phyloP scores from a whole-genome alignment of 108 stramenopile genomes.

The Halocafeteria seosinensis region DNA sequence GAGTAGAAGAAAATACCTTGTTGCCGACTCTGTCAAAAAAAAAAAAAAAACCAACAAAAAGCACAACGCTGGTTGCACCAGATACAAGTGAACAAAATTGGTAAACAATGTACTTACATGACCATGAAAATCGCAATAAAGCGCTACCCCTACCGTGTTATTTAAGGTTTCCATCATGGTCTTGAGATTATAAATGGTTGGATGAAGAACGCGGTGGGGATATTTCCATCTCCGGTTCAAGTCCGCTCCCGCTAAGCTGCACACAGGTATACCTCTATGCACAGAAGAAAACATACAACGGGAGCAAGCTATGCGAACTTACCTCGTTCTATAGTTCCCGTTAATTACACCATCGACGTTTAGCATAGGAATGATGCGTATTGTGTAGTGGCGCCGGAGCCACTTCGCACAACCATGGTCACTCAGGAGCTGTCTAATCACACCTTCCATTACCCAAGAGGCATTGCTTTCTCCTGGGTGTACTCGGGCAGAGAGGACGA shows the following conservation, averaged over 20 bases:
- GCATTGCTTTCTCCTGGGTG: conserved; percentile 43
- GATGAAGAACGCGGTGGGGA: background rate
- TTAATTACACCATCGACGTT: conserved; percentile 44
- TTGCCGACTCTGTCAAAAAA: too few species aligned
- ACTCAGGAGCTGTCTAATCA: conserved; percentile 27
- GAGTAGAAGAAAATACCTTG: too few species aligned
- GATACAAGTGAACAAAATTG: too few species aligned
- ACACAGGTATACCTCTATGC: too few species aligned
- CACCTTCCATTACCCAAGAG: conserved; percentile 41
- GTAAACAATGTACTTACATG: too few species aligned
- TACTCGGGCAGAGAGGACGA: conserved; percentile 25
- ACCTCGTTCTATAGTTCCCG: conserved; percentile 41
- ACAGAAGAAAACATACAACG: too few species aligned
- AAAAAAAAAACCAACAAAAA: too few species aligned
- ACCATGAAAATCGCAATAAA: background rate
- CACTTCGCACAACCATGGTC: conserved; percentile 11
- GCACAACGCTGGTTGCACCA: too few species aligned
- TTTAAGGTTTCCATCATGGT: background rate
- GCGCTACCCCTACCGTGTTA: background rate
- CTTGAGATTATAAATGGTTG: background rate
- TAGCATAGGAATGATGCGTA: conserved; percentile 44
- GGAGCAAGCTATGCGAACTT: too few species aligned
- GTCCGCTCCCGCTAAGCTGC: conserved; percentile 35
- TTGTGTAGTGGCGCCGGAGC: conserved; percentile 26
- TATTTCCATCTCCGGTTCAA: conserved; percentile 23